These are phyloP conservation scores for Botrytis porri DNA, from an alignment of 2,329 filamentous ascomycete genomes.

Conservation along the genomic window DNA sequence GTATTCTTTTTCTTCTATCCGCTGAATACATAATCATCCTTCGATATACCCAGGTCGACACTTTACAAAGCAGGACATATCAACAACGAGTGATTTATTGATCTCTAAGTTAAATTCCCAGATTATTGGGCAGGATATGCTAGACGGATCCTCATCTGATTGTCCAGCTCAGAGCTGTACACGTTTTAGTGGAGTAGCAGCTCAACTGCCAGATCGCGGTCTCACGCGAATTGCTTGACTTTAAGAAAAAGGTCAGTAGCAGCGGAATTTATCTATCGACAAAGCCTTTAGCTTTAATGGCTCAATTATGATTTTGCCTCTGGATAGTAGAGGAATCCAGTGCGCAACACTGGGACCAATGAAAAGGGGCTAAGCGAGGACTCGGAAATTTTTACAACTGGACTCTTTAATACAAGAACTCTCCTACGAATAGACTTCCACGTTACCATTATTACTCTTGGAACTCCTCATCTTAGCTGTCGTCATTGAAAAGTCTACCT, in stretches of 20 bases:
- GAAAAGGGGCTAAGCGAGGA: no score
- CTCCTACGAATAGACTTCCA: rapidly evolving
- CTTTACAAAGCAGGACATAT: conserved; percentile 29
- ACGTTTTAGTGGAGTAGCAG: neutral
- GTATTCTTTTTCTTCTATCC: neutral
- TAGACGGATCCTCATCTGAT: conserved; percentile 19
- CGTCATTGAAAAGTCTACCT: neutral
- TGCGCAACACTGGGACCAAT: no score
- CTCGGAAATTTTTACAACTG: neutral
- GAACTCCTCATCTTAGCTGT: neutral
- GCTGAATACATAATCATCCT: neutral
- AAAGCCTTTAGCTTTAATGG: no score
- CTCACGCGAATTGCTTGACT: neutral
- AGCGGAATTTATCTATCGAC: no score
- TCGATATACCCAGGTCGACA: conserved; percentile 26
- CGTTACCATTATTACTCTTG: neutral
- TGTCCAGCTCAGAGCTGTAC: neutral
- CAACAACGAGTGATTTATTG: conserved; percentile 20
- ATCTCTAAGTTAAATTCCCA: conserved; percentile 27
- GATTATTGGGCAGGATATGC: conserved; percentile 13
- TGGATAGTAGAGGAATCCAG: no score
- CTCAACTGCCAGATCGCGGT: neutral
- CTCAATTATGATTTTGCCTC: neutral
- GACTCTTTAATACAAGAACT: neutral
- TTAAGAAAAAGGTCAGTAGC: neutral